These are phyloP conservation scores for Bipolaris victoriae DNA, from an alignment of 2,329 filamentous ascomycete species.

Conservation along the genomic window DNA sequence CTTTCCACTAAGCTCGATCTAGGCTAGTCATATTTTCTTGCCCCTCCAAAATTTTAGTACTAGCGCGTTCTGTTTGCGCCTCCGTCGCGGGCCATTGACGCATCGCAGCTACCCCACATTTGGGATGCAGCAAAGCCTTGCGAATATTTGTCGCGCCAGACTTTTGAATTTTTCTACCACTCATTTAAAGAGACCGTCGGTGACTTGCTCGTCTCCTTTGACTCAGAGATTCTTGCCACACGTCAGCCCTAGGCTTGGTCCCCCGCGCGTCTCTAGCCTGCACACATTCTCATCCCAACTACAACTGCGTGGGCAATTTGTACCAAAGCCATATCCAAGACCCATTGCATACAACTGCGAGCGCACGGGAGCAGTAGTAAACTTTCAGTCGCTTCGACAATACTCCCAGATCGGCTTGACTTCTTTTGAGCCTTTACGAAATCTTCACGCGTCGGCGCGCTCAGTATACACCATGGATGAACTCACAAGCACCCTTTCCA, in stretches of 20 bases:
- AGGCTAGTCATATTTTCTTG: conserved; percentile 13
- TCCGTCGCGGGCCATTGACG: conserved; percentile 30
- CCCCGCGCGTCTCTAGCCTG: conserved; percentile 6
- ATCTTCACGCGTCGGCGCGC: conserved; percentile 35
- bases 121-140: conserved; percentile 37
- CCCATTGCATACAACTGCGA: conserved; percentile 7
- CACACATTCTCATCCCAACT: conserved; percentile 7
- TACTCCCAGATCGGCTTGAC: conserved; percentile 23
- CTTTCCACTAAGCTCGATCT: conserved; percentile 1
- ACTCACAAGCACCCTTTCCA: conserved; percentile 45
- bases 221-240: conserved; percentile 29
- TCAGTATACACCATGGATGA: conserved; percentile 43
- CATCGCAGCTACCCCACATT: conserved; percentile 34
- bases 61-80: conserved; percentile 26
- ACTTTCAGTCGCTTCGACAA: conserved; percentile 14
- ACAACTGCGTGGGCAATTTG: conserved; percentile 12
- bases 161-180: conserved; percentile 35
- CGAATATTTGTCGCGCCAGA: conserved; percentile 22
- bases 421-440: conserved; percentile 29
- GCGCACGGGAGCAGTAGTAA: neutral
- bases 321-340: conserved; percentile 10
- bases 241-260: neutral
- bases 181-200: conserved; percentile 40
- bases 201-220: conserved; percentile 41
- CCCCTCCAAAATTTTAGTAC: conserved; percentile 37